Evolutionary conservation across 2,329 filamentous ascomycete species (phyloP).

Genomic region (Didymella exigua): DNA sequence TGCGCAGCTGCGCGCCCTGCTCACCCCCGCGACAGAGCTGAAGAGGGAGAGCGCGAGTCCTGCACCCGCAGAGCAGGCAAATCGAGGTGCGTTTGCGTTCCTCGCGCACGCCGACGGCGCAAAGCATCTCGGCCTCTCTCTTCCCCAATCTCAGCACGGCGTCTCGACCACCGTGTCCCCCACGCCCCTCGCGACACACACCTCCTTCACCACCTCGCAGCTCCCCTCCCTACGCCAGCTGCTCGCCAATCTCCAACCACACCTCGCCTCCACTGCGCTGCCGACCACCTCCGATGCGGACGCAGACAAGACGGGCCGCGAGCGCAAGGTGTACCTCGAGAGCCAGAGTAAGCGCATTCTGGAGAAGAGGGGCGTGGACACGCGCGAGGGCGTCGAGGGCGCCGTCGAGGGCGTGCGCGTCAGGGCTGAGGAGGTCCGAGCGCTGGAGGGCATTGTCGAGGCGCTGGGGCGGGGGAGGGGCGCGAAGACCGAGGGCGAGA

Average conservation of each 20-base stretch:
- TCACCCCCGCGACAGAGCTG: constrained; percentile 37
- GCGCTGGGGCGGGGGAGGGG: constrained; percentile 16
- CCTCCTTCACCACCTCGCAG: constrained; percentile 81
- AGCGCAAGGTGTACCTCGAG: constrained; percentile 84
- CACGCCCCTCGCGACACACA: constrained; percentile 66
- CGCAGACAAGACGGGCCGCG: constrained; percentile 61
- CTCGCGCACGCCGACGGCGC: constrained; percentile 53
- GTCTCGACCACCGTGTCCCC: constrained; percentile 23
- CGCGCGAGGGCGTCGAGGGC: constrained; percentile 44
- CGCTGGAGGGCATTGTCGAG: constrained; percentile 37
- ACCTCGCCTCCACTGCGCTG: constrained; percentile 56
- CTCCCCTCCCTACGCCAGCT: constrained; percentile 77
- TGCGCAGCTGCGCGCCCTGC: constrained; percentile 64
- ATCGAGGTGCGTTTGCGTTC: constrained; percentile 57
- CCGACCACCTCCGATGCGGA: constrained; percentile 24
- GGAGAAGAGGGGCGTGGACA: constrained; percentile 72
- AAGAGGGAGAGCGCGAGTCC: constrained; percentile 26
- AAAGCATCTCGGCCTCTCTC: not conserved
- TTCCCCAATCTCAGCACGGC: constrained; percentile 4
- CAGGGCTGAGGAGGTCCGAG: constrained; percentile 37
- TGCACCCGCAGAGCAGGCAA: constrained; percentile 1
- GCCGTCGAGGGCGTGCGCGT: constrained; percentile 34
- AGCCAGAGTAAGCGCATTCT: constrained; percentile 76
- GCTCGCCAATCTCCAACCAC: constrained; percentile 69
- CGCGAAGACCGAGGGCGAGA: not conserved